Base-by-base conservation (phyloP, 164 flowering plant species). In the Tinospora cordifolia region DNA sequence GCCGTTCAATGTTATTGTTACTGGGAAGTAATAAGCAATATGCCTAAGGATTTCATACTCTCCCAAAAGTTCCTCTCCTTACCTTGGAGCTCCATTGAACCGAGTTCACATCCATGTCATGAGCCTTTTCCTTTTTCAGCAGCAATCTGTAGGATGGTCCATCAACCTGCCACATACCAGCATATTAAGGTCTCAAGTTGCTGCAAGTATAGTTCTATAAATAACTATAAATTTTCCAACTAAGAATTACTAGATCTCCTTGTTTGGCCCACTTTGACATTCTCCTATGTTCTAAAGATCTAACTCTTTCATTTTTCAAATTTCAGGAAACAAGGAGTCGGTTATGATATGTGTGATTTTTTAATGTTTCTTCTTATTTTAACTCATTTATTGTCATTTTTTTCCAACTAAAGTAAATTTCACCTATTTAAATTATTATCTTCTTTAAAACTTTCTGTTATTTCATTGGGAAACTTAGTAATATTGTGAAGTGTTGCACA, bases 31-130 rank as follows among this genome's bases (percentile, higher is more conserved):
- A 3, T 17, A 44, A 66, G 44, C 47, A 36, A 38, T 38, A 7
- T 30, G 36, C 36, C 36, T n/a, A 27, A 63, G 38, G 12, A 19
- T 10, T 30, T 30, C 34, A 14, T 1, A 15, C 34, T 17, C 19
- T 34, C 41, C 7, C 41, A 30, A 38, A 24, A 11, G n/a, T 63
- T 15, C 21, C 14, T 27, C 2, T 24, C 40, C 21, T 77, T 84
- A 93, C 97, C 87, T 80, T 87, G 49, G 83, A 77, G 75, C 86
- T 81, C 98, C 98, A 94, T 57, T 87, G 95, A 62, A 94, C 97
- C 34, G 89, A 83, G 81, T 94, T 93, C 68, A 94, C 80, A 73
- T 90, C 97, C 98, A 89, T 89, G 67, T 85, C 85, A 80, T 94
- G 97, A 30, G 97, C 98, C 72, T 89, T 89, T 66, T 89, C 97